A percentile compares a stretch with the other conserved stretches of the same genome.
Conservation (phyloP, 164 flowering plant genomes). For the Vitis amurensis region DNA sequence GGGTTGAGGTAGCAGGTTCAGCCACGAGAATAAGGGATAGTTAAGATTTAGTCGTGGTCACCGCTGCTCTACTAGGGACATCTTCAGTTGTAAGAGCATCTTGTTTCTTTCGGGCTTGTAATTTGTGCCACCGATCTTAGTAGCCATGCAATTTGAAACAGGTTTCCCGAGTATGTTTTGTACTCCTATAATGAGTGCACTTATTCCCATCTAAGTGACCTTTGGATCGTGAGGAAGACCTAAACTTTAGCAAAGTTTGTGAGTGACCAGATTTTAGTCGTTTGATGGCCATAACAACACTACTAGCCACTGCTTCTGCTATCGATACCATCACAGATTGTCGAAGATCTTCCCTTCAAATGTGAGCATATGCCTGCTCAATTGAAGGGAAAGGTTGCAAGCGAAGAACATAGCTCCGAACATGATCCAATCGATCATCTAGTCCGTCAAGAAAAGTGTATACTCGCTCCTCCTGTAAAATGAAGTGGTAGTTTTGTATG, state of each 20-base stretch:
- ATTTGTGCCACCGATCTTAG: background rate
- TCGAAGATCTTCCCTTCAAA: background rate
- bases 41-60: background rate
- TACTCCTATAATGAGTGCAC: no score
- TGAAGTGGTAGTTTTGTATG: no score
- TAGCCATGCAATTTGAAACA: no score
- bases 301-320: background rate
- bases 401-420: background rate
- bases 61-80: background rate
- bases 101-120: constrained; percentile 10
- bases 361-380: constrained; percentile 5
- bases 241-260: background rate
- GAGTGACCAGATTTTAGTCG: no score
- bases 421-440: background rate
- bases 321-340: background rate
- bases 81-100: background rate
- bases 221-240: background rate
- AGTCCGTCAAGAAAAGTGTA: no score
- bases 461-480: no score
- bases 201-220: no score
- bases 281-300: no score
- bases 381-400: background rate
- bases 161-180: background rate
- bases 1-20: constrained; percentile 7
- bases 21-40: background rate